Evolutionary conservation across 768 basidiomycete genomes (phyloP).

Genomic region (Calocybe cyanea): DNA sequence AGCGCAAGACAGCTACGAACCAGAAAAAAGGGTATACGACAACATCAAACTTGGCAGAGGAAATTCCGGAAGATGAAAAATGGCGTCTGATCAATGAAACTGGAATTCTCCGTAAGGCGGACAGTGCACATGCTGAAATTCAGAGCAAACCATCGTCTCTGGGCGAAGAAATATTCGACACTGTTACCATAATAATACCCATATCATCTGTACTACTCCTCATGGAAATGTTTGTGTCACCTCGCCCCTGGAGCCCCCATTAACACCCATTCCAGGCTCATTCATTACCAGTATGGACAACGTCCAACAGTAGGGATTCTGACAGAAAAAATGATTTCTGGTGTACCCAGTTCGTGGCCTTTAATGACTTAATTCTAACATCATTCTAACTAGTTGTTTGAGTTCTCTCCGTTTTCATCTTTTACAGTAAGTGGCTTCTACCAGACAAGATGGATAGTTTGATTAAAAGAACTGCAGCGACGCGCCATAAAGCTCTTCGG

Average conservation of each 20-base stretch:
- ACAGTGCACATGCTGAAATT: slow-evolving; percentile 12
- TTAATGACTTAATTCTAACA: neutral
- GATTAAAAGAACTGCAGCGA: slow-evolving; percentile 36
- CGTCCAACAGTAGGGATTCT: slow-evolving; percentile 45
- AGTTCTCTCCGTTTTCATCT: slow-evolving; percentile 76
- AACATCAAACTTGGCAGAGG: slow-evolving; percentile 22
- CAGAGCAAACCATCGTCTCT: slow-evolving; percentile 43
- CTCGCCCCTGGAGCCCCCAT: neutral
- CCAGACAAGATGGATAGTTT: neutral
- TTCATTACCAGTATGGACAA: slow-evolving; percentile 76
- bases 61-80: slow-evolving; percentile 73
- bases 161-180: slow-evolving; percentile 67
- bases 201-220: slow-evolving; percentile 70
- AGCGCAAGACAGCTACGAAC: slow-evolving; percentile 18
- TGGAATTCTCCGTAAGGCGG: slow-evolving; percentile 45
- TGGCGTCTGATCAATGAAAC: slow-evolving; percentile 70
- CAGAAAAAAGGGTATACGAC: neutral
- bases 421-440: slow-evolving; percentile 53
- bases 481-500: slow-evolving; percentile 55
- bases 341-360: slow-evolving; percentile 66
- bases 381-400: slow-evolving; percentile 3
- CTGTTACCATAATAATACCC: slow-evolving; percentile 64
- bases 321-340: slow-evolving; percentile 54
- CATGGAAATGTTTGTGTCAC: slow-evolving; percentile 75
- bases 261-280: slow-evolving; percentile 43